A percentile compares a stretch with the other conserved stretches of the same genome.
Evolutionary conservation across 805 yeast genomes (phyloP).

Genomic region (Wilhelminamyces savonicus): DNA sequence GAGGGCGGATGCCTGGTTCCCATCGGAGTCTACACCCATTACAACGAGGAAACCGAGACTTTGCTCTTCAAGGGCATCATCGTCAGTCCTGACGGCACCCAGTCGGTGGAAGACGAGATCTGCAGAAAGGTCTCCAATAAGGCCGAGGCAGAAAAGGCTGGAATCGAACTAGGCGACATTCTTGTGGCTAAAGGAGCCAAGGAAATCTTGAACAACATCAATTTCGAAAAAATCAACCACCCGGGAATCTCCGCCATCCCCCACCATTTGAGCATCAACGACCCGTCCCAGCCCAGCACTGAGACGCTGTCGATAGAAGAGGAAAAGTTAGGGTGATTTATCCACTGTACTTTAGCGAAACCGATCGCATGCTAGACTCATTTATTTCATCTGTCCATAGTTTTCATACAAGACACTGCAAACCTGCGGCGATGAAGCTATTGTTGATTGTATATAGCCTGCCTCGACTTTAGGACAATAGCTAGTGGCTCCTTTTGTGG

Average conservation of each 20-base stretch:
- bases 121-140: conserved; percentile 31
- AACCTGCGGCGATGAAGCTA: too few species aligned
- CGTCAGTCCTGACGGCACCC: conserved; percentile 76
- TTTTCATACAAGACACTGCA: too few species aligned
- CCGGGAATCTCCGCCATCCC: conserved; percentile 14
- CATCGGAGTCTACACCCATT: conserved; percentile 76
- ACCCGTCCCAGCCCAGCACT: too few species aligned
- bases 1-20: conserved; percentile 99
- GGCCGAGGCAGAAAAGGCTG: conserved; percentile 65
- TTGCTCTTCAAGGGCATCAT: conserved; percentile 66
- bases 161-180: conserved; percentile 59
- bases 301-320: too few species aligned
- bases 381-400: too few species aligned
- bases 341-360: too few species aligned
- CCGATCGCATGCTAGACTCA: too few species aligned
- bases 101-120: conserved; percentile 54
- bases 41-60: conserved; percentile 33
- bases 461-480: too few species aligned
- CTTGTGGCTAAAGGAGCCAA: conserved; percentile 78
- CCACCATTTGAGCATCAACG: not conserved
- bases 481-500: too few species aligned
- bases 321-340: too few species aligned
- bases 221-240: conserved; percentile 55
- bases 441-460: too few species aligned
- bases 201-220: conserved; percentile 71